These are phyloP conservation scores for Hamigera avellanea DNA, from an alignment of 495 filamentous ascomycete genomes.

Conservation along the genomic window DNA sequence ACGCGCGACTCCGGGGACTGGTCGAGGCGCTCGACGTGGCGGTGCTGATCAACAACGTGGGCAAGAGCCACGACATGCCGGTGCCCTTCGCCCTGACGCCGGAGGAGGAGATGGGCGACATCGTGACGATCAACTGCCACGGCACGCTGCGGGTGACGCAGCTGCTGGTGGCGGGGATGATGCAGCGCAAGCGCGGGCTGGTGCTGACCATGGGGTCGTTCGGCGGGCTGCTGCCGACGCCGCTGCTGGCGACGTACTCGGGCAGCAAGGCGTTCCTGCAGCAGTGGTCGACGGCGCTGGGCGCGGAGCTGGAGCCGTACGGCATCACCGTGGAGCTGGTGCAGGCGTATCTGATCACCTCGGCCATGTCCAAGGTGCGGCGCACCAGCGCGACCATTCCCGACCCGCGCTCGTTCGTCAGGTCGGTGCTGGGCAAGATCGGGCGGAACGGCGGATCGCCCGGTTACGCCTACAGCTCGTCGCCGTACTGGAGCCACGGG, in stretches of 20 bases:
- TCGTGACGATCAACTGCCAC: slow-evolving; percentile 88
- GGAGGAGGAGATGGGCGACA: slow-evolving; percentile 68
- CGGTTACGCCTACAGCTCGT: slow-evolving; percentile 65
- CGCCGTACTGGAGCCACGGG: slow-evolving; percentile 87
- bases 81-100: slow-evolving; percentile 75
- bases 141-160: slow-evolving; percentile 81
- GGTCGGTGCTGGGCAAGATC: slow-evolving; percentile 66
- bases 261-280: slow-evolving; percentile 98
- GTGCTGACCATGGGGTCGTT: slow-evolving; percentile 97
- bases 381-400: slow-evolving; percentile 66
- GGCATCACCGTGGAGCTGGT: slow-evolving; percentile 79
- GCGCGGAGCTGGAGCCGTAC: slow-evolving; percentile 65
- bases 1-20: slow-evolving; percentile 53
- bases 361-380: slow-evolving; percentile 92
- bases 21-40: slow-evolving; percentile 67
- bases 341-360: slow-evolving; percentile 82
- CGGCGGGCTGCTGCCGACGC: slow-evolving; percentile 80
- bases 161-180: slow-evolving; percentile 75
- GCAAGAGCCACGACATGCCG: slow-evolving; percentile 84
- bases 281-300: slow-evolving; percentile 84
- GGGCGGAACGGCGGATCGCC: slow-evolving; percentile 67
- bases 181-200: slow-evolving; percentile 67
- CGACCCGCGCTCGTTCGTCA: slow-evolving; percentile 71
- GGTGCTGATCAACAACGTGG: slow-evolving; percentile 95
- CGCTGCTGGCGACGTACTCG: slow-evolving; percentile 90